Base-by-base conservation (phyloP, 2,329 filamentous ascomycete species). In the Thermothelomyces thermophilus region DNA sequence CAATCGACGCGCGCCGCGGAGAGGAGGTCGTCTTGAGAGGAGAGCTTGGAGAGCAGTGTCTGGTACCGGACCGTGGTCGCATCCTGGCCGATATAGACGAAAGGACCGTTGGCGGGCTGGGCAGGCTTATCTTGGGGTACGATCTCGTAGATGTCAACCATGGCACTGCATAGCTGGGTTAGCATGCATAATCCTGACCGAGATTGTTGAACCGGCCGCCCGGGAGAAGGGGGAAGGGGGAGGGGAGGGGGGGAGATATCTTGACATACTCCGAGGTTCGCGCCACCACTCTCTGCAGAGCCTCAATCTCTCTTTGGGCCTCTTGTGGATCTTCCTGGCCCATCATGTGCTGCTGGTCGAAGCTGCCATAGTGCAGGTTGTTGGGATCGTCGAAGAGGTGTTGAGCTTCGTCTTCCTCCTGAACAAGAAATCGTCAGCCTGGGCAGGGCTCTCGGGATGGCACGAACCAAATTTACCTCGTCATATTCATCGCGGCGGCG, bases 91-190 rank as follows among this genome's bases (percentile, higher is more conserved):
- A 75, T 71, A 57, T 76, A 77, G 68, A 68, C 14, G 68, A 61
- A 57, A 1, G 53, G 52, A 37, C 45, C 49, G 57, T 59, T 64
- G 53, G 52, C 63, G 52, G 55, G 66, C 60, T 57, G 70, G 60
- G 54, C 63, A 44, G 62, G 59, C 30, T 68, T 64, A 51, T 73
- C 73, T 51, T 76, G 73, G 19, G 79, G 77, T 31, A 76, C 74
- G 60, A 83, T 81, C 55, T 83, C 80, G 66, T 83, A 84, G 41
- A 84, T 79, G 62, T 84, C 81, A 53, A 84, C 80, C 68, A 84
- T 78, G 60, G 83, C 82, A 60, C 81, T 84, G 61, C 43, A 54
- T 41, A 46, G 46, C 28, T 24, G n/a, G 34, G 60, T 64, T 37
- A 63, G 64, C 57, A 51, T 53, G 20, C 19, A 9, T 40, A 34